Percentiles rank a stretch among this genome's conserved stretches.
Evolutionary conservation across 345 rosid species (phyloP).

Genomic region (Rhodomyrtus tomentosa): DNA sequence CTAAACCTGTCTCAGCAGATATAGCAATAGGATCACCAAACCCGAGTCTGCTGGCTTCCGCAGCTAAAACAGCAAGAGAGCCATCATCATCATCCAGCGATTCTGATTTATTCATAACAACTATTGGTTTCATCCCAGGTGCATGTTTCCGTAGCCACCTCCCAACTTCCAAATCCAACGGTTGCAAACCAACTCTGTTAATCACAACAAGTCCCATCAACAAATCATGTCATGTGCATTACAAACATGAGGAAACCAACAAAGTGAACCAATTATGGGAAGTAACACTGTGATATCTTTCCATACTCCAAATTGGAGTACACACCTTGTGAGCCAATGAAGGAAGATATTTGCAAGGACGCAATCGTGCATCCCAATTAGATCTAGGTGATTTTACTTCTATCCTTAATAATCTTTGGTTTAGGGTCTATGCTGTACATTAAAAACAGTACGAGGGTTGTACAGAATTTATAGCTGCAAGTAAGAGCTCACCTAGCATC

Average conservation of each 20-base stretch:
- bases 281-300: not conserved
- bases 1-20: conserved; percentile 94
- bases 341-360: not conserved
- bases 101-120: conserved; percentile 87
- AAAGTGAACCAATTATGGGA: not conserved
- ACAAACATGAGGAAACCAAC: not conserved
- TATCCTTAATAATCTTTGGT: not conserved
- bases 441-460: not conserved
- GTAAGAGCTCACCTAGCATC: conserved; percentile 55
- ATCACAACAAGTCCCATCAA: not conserved
- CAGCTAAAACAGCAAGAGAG: conserved; percentile 51
- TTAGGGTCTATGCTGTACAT: not conserved
- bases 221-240: not conserved
- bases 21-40: conserved; percentile 90
- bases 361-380: not conserved
- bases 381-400: not conserved
- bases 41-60: conserved; percentile 56
- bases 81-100: conserved; percentile 45
- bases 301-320: not conserved
- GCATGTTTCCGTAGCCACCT: conserved; percentile 87
- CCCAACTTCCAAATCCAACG: conserved; percentile 88
- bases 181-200: conserved; percentile 74
- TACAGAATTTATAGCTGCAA: not conserved
- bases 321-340: not conserved
- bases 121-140: conserved; percentile 54